Evolutionary conservation across 805 yeast genomes (phyloP).

Genomic region (Cyberlindnera xylosilytica): DNA sequence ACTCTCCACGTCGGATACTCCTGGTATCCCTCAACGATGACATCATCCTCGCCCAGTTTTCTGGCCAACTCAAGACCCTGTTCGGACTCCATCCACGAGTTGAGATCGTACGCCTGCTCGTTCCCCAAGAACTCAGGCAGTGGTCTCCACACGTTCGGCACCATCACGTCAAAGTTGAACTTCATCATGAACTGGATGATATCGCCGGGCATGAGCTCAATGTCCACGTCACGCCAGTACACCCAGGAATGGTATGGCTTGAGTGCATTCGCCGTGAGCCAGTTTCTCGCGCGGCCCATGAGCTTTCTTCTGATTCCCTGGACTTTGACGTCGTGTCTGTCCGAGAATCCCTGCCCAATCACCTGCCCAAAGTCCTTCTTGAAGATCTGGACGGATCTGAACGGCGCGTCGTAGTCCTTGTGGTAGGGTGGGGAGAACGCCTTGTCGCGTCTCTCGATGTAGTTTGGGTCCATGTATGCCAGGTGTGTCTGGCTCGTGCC

Average conservation of each 20-base stretch:
- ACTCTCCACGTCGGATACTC: slow-evolving; percentile 86
- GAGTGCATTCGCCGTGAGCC: slow-evolving; percentile 72
- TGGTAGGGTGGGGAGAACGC: slow-evolving; percentile 71
- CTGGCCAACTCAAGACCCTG: slow-evolving; percentile 68
- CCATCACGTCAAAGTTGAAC: slow-evolving; percentile 63
- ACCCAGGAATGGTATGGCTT: slow-evolving; percentile 89
- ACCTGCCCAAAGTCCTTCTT: slow-evolving; percentile 81
- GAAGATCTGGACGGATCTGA: slow-evolving; percentile 75
- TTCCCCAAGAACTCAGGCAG: slow-evolving; percentile 86
- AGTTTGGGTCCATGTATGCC: slow-evolving; percentile 65
- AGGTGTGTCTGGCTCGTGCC: slow-evolving; percentile 64
- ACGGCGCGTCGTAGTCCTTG: slow-evolving; percentile 58
- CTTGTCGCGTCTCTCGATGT: slow-evolving; percentile 50
- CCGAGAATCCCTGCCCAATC: slow-evolving; percentile 82
- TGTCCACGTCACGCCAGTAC: slow-evolving; percentile 86
- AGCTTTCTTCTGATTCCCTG: slow-evolving; percentile 81
- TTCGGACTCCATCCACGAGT: slow-evolving; percentile 92
- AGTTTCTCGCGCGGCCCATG: slow-evolving; percentile 85
- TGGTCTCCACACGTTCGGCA: slow-evolving; percentile 96
- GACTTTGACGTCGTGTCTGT: slow-evolving; percentile 79
- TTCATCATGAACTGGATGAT: slow-evolving; percentile 74
- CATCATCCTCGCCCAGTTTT: slow-evolving; percentile 72
- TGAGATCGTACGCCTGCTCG: slow-evolving; percentile 93
- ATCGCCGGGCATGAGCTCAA: slow-evolving; percentile 77
- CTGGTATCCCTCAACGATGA: slow-evolving; percentile 84